Conservation (phyloP, 2,329 filamentous ascomycete species). For the Hortaea sp. region DNA sequence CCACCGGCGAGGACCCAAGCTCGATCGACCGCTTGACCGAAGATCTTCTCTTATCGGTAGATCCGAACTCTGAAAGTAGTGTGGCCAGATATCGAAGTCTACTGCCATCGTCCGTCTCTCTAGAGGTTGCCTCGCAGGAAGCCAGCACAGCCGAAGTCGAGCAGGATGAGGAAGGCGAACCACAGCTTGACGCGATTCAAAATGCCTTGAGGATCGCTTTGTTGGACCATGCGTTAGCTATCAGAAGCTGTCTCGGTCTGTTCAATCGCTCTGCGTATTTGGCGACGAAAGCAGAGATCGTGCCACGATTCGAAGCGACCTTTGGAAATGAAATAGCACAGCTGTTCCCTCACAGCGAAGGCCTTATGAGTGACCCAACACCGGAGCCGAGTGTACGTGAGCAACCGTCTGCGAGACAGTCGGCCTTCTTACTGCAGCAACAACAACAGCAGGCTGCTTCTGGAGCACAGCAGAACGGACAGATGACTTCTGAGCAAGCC, state of each 20-base stretch:
- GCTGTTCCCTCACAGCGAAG: conserved; percentile 27
- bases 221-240: conserved; percentile 77
- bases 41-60: conserved; percentile 66
- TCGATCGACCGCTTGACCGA: conserved; percentile 61
- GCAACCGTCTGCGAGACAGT: background rate
- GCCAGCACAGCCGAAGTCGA: conserved; percentile 13
- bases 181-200: conserved; percentile 48
- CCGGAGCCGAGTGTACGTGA: conserved; percentile 8
- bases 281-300: conserved; percentile 31
- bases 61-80: conserved; percentile 62
- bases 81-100: conserved; percentile 69
- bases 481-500: background rate
- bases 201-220: conserved; percentile 75
- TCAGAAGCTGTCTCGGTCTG: conserved; percentile 67
- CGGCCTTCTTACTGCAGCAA: background rate
- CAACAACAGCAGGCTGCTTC: background rate
- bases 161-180: conserved; percentile 28
- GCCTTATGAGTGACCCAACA: conserved; percentile 11
- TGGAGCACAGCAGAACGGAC: too few species aligned
- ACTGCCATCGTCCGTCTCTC: conserved; percentile 42
- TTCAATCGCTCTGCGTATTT: conserved; percentile 51
- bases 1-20: conserved; percentile 47
- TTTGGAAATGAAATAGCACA: conserved; percentile 34
- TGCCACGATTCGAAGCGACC: conserved; percentile 32
- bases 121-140: conserved; percentile 33